Base-by-base conservation (phyloP, 257 asterid species). In the Rubia yunnanensis region DNA sequence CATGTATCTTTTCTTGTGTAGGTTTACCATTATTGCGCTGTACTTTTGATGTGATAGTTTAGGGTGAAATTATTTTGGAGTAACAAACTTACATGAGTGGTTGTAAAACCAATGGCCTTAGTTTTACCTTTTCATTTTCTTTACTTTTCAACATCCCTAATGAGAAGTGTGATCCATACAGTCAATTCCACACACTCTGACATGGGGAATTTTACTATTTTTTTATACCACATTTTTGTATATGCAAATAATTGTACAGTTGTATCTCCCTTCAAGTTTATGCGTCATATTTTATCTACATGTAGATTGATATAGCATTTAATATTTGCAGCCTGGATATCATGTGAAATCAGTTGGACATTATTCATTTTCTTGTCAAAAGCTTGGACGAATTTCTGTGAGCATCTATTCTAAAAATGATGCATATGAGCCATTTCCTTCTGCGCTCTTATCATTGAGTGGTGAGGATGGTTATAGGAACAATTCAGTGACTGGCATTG, bases 381-480 rank as follows among this genome's bases (percentile, higher is more conserved):
- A 87, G 82, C 95, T 89, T 36, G 84, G 97, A 58, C 94, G 80
- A 78, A 87, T 92, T 70, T 85, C 85, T 44, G 91, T 92, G 56
- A 78, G 79, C 49, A 66, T 92, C 69, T 85, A 78, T 81, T 82
- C 88, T 64, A 77, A 75, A 72, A 95, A 85, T 75, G 83, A 84
- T 68, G 78, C 71, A 73, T 77, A 77, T 7, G 96, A 84, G 77
- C 89, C 87, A 70, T 84, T 85, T 75, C 96, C 98, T 30, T 83
- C 97, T 60, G 92, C 83, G 68, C 91, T 92, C 74, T 80, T 92
- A 77, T 92, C 97, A 30, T 75, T 92, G 83, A 92, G 98, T 67
- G 96, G 98, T 10, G 98, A 92, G 72, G 98, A 89, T 83, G 98
- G 98, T 77, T 92, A 92, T 63, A 84, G 98, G 73, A 92, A 92